Base-by-base conservation (phyloP, 1,139 yeast genomes). In the Nakaseomyces sp. region DNA sequence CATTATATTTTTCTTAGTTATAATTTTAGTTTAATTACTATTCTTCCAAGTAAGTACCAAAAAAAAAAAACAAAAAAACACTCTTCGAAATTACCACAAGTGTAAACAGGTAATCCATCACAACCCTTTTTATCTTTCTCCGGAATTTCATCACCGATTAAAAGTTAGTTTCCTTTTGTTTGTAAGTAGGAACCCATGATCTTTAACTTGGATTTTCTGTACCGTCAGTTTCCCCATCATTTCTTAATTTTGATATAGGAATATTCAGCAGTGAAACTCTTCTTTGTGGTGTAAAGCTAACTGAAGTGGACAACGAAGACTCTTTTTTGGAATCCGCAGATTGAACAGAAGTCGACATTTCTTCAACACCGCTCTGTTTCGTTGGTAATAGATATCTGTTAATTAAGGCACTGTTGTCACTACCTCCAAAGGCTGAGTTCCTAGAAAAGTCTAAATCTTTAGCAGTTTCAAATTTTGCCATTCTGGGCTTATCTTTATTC, bases 201-300 rank as follows among this genome's bases (percentile, higher is more conserved):
- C 24, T 13, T 12, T 17, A 9, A n/a, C 18, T 18, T 20, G 28
- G 10, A 12, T 35, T 41, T 15, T 20, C 29, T 37, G 7, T 20
- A 20, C 37, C 32, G 13, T 35, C 19, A 4, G 36, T 19, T 9
- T 20, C 28, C 20, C 38, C 42, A 22, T 38, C 42, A 18, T 44
- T 43, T 43, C 57, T 45, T 19, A 53, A 24, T 40, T 46, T 52
- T 7, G 54, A 40, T 12, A 53, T 49, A 6, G 54, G 54, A 15
- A 52, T 51, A 40, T 49, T 53, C 22, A 53, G 41, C 13, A 53
- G 37, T 5, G 55, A 53, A 15, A 51, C 25, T 18, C 48, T 46
- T 31, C 50, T 47, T 17, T 48, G 43, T 10, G 45, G 26, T 15
- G 31, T 31, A 40, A 26, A 22, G 13, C 30, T n/a, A 29, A 3